Conservation (phyloP, 2,329 filamentous ascomycete genomes). For the Curvularia sp. region DNA sequence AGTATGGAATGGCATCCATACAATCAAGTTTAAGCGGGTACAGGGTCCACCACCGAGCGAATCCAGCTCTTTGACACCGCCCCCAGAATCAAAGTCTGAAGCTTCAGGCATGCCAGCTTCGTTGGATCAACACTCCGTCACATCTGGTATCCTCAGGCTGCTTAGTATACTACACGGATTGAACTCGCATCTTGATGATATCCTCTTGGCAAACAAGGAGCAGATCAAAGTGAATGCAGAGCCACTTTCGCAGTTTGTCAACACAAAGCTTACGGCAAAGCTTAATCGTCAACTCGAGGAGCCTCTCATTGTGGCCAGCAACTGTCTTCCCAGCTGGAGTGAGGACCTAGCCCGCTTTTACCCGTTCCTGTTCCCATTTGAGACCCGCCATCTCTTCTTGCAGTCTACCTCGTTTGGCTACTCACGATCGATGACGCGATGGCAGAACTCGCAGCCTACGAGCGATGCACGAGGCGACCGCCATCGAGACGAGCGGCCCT, state of each 20-base stretch:
- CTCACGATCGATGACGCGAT: slow-evolving; percentile 93
- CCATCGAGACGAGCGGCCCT: slow-evolving; percentile 85
- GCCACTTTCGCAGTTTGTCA: slow-evolving; percentile 92
- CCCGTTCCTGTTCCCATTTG: slow-evolving; percentile 97
- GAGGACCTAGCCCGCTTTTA: slow-evolving; percentile 93
- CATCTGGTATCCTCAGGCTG: slow-evolving; percentile 84
- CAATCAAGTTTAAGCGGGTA: slow-evolving; percentile 89
- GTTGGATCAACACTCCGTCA: slow-evolving; percentile 81
- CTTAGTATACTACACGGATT: slow-evolving; percentile 91
- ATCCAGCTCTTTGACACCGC: slow-evolving; percentile 66
- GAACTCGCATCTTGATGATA: slow-evolving; percentile 92
- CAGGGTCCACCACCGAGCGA: slow-evolving; percentile 81
- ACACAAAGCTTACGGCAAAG: slow-evolving; percentile 97
- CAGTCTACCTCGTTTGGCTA: slow-evolving; percentile 99
- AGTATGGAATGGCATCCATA: slow-evolving; percentile 89
- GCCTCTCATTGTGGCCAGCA: slow-evolving; percentile 94
- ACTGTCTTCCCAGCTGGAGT: slow-evolving; percentile 93
- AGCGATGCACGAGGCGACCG: slow-evolving; percentile 84
- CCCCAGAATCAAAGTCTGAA: slow-evolving; percentile 60
- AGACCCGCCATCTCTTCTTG: slow-evolving; percentile 94
- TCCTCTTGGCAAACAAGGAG: slow-evolving; percentile 79
- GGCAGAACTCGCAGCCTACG: slow-evolving; percentile 88
- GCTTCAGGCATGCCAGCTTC: slow-evolving; percentile 75
- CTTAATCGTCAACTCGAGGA: slow-evolving; percentile 96
- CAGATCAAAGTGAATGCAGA: slow-evolving; percentile 76